These are phyloP conservation scores for Podospora appendiculata DNA, from an alignment of 495 filamentous ascomycete species.

Conservation along the genomic window DNA sequence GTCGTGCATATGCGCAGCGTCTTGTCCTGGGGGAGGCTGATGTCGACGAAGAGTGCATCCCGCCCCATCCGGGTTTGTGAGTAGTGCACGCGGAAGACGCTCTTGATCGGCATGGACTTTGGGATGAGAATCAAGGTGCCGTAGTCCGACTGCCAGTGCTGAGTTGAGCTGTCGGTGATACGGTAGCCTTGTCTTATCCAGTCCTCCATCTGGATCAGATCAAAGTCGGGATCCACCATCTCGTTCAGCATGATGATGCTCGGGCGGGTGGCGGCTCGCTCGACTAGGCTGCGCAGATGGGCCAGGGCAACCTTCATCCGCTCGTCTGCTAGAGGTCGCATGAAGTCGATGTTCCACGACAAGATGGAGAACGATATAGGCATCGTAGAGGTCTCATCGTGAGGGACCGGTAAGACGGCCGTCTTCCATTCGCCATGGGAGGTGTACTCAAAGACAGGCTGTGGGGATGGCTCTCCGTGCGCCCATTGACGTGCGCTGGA, in stretches of 20 bases:
- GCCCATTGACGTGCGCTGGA: no score
- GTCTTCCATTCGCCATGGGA: no score
- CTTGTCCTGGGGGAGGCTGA: conserved; percentile 15
- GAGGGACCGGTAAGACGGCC: no score
- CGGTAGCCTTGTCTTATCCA: conserved; percentile 40
- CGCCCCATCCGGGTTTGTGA: conserved; percentile 33
- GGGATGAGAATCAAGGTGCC: conserved; percentile 48
- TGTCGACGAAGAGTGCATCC: conserved; percentile 46
- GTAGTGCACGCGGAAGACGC: conserved; percentile 41
- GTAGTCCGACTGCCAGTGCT: conserved; percentile 9
- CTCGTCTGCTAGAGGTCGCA: conserved; percentile 21
- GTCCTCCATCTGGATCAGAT: conserved; percentile 21
- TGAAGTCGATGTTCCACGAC: conserved; percentile 48
- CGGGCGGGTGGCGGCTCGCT: conserved; percentile 7
- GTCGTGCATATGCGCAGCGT: conserved; percentile 42
- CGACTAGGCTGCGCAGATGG: conserved; percentile 26
- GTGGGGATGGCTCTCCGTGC: no score
- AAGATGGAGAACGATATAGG: conserved; percentile 7
- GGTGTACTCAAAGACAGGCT: no score
- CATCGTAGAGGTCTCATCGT: no score
- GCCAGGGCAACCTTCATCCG: conserved; percentile 37
- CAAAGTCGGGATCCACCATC: conserved; percentile 35
- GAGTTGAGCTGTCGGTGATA: conserved; percentile 34
- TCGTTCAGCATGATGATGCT: conserved; percentile 45
- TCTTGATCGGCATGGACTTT: conserved; percentile 25